These are phyloP conservation scores for Fusarium compactum DNA, from an alignment of 2,329 filamentous ascomycete genomes.

Conservation along the genomic window DNA sequence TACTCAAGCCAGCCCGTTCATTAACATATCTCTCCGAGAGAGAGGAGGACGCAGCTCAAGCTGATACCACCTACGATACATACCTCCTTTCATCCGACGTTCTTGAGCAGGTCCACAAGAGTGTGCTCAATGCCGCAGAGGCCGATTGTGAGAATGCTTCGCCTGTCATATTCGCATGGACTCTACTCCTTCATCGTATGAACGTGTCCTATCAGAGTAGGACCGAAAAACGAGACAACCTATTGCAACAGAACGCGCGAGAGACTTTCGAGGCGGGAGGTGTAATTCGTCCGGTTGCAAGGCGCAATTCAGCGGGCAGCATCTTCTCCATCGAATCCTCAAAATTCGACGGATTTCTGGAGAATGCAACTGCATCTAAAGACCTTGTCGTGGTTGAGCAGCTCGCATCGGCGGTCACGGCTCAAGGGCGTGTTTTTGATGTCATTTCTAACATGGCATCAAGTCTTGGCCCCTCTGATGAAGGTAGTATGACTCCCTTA, in stretches of 20 bases:
- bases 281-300: conserved; percentile 55
- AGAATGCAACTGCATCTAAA: conserved; percentile 62
- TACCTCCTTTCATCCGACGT: conserved; percentile 79
- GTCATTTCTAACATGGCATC: conserved; percentile 64
- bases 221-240: conserved; percentile 69
- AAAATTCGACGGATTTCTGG: conserved; percentile 69
- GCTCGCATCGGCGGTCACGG: conserved; percentile 63
- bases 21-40: conserved; percentile 57
- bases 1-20: conserved; percentile 75
- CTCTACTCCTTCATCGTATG: conserved; percentile 78
- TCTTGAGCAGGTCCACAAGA: conserved; percentile 78
- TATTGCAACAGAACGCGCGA: conserved; percentile 69
- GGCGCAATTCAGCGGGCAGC: conserved; percentile 71
- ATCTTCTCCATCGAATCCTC: conserved; percentile 72
- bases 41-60: conserved; percentile 53
- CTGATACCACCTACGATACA: conserved; percentile 57
- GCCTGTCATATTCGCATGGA: conserved; percentile 85
- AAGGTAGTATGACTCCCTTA: conserved; percentile 63
- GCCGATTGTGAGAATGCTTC: conserved; percentile 71
- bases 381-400: conserved; percentile 64
- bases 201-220: conserved; percentile 71
- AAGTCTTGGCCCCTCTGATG: conserved; percentile 59
- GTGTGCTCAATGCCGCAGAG: conserved; percentile 72
- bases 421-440: conserved; percentile 65
- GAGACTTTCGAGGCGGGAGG: conserved; percentile 66